phyloP scores from a whole-genome alignment of 2,329 filamentous ascomycete genomes.

The Aspergillus novofumigatus region DNA sequence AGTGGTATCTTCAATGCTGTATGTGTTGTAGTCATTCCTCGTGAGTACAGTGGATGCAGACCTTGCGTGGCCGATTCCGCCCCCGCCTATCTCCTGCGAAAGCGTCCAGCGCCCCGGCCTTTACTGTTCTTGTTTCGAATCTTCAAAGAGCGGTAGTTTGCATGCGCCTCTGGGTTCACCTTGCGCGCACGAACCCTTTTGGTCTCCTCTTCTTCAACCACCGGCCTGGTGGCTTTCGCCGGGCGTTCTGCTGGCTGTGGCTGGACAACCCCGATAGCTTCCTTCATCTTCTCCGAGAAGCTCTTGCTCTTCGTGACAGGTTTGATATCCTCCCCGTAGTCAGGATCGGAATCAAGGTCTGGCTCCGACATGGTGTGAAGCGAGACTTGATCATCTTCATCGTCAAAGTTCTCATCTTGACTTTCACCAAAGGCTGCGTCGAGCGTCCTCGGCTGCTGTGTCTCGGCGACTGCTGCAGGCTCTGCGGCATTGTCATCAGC shows the following conservation, averaged over 20 bases:
- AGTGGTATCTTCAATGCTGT: constrained; percentile 17
- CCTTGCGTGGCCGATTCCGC: constrained; percentile 2
- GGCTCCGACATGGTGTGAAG: constrained; percentile 27
- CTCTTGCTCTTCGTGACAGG: constrained; percentile 23
- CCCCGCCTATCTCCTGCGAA: constrained; percentile 30
- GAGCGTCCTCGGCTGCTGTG: constrained; percentile 17
- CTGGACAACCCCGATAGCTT: constrained; percentile 27
- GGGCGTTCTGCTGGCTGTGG: constrained; percentile 13
- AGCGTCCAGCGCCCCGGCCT: constrained; percentile 33
- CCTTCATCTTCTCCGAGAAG: constrained; percentile 35
- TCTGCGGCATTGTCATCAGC: constrained; percentile 26
- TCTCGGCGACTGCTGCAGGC: constrained; percentile 25
- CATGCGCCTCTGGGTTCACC: constrained; percentile 44
- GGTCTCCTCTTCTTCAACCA: constrained; percentile 18
- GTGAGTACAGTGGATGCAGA: constrained; percentile 3
- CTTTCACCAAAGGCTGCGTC: constrained; percentile 9
- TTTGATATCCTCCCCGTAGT: constrained; percentile 22
- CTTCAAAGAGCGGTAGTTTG: constrained; percentile 47
- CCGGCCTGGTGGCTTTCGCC: constrained; percentile 10
- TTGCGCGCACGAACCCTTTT: constrained; percentile 30
- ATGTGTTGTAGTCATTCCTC: constrained; percentile 15
- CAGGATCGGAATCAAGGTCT: constrained; percentile 28
- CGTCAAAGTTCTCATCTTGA: constrained; percentile 5
- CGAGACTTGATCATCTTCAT: constrained; percentile 20
- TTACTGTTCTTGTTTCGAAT: constrained; percentile 39